Evolutionary conservation across 2,329 filamentous ascomycete species (phyloP).

Genomic region (Mycogone perniciosa): DNA sequence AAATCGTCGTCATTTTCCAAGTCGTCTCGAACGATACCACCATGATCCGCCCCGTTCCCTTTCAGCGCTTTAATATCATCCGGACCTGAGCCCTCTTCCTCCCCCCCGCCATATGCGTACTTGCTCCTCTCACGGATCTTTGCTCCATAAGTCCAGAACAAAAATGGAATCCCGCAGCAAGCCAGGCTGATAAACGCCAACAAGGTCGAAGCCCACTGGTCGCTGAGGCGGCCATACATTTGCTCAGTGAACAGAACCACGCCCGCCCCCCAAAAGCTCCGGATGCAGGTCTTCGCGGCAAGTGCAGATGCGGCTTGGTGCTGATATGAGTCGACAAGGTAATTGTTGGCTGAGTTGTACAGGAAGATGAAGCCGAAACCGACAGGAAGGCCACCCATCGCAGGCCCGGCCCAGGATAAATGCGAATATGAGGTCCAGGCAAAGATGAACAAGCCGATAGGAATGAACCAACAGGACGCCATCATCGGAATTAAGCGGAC

Average conservation of each 20-base stretch:
- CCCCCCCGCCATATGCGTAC: slow-evolving; percentile 64
- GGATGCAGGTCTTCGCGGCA: slow-evolving; percentile 74
- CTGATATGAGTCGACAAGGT: slow-evolving; percentile 58
- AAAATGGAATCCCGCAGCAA: slow-evolving; percentile 76
- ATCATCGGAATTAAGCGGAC: slow-evolving; percentile 78
- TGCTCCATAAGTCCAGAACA: slow-evolving; percentile 75
- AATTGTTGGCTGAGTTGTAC: slow-evolving; percentile 74
- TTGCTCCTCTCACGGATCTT: slow-evolving; percentile 61
- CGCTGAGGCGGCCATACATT: slow-evolving; percentile 67
- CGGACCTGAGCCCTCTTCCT: slow-evolving; percentile 30
- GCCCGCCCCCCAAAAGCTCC: slow-evolving; percentile 72
- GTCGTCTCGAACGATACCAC: slow-evolving; percentile 25
- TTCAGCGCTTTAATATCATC: slow-evolving; percentile 35
- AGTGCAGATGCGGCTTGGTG: slow-evolving; percentile 74
- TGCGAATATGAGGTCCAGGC: slow-evolving; percentile 57
- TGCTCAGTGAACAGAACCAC: slow-evolving; percentile 75
- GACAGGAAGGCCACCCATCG: slow-evolving; percentile 63
- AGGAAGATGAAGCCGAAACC: slow-evolving; percentile 80
- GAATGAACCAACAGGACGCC: slow-evolving; percentile 65
- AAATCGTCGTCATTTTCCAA: slow-evolving; percentile 32
- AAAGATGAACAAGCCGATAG: slow-evolving; percentile 52
- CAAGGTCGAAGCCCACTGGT: slow-evolving; percentile 70
- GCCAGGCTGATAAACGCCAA: slow-evolving; percentile 68
- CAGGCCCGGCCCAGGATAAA: slow-evolving; percentile 65
- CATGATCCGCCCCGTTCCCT: slow-evolving; percentile 12